These are phyloP conservation scores for Epichloe scottii DNA, from an alignment of 2,329 filamentous ascomycete species.

Conservation along the genomic window DNA sequence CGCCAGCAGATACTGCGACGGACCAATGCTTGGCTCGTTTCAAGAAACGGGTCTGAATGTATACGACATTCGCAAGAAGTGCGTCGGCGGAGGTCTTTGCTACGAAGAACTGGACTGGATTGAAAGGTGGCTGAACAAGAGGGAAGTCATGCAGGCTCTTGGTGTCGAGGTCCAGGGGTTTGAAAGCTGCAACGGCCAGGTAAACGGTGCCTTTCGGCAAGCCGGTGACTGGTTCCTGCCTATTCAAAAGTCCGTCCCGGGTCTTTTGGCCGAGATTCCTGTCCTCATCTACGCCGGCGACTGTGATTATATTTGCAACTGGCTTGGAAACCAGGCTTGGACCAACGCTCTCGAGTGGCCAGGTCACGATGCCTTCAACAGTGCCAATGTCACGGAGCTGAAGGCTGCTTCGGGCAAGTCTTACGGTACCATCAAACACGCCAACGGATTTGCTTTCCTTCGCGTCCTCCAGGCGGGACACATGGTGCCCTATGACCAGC, in stretches of 20 bases:
- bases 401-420: constrained; percentile 40
- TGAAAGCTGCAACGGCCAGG: constrained; percentile 91
- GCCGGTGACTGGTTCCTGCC: constrained; percentile 98
- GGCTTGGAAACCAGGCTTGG: constrained; percentile 97
- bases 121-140: constrained; percentile 72
- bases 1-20: constrained; percentile 97
- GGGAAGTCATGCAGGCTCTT: constrained; percentile 71
- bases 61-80: constrained; percentile 86
- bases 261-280: constrained; percentile 78
- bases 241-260: constrained; percentile 79
- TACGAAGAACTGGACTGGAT: constrained; percentile 87
- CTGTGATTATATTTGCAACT: constrained; percentile 89
- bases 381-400: constrained; percentile 58
- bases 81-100: constrained; percentile 81
- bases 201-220: constrained; percentile 95
- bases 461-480: constrained; percentile 81
- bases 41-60: constrained; percentile 88
- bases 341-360: constrained; percentile 86
- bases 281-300: constrained; percentile 90
- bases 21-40: constrained; percentile 86
- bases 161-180: constrained; percentile 82
- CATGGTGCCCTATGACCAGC: constrained; percentile 97
- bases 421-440: constrained; percentile 71
- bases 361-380: constrained; percentile 69
- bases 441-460: constrained; percentile 95